A percentile compares a stretch with the other conserved stretches of the same genome.
Evolutionary conservation across 2,329 filamentous ascomycete genomes (phyloP).

Genomic region (Colletotrichum liriopes): DNA sequence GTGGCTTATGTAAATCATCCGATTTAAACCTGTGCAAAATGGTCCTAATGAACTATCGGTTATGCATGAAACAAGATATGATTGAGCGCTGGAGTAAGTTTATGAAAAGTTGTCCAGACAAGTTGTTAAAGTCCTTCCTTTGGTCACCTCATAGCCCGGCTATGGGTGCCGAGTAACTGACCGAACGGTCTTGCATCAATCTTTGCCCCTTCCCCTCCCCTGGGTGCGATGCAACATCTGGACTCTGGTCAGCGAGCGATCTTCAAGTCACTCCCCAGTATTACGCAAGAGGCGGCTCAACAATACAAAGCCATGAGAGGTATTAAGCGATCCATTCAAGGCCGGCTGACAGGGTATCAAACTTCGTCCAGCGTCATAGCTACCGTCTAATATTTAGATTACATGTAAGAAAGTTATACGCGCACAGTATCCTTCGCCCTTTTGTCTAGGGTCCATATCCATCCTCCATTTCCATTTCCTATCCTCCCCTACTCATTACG

Average conservation of each 20-base stretch:
- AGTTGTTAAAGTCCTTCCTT: neutral
- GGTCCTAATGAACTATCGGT: no score
- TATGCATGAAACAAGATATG: no score
- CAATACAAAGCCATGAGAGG: neutral
- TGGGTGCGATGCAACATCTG: neutral
- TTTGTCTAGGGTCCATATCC: neutral
- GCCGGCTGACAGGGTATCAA: constrained; percentile 40
- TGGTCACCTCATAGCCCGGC: no score
- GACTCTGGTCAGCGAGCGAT: neutral
- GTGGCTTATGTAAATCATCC: neutral
- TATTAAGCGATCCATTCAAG: constrained; percentile 37
- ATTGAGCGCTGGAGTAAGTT: no score
- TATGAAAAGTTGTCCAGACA: neutral
- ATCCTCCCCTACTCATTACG: neutral
- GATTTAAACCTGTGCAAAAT: no score
- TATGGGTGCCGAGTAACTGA: neutral
- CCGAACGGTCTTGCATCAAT: neutral
- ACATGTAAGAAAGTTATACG: constrained; percentile 39
- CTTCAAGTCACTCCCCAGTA: neutral
- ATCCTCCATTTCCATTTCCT: neutral
- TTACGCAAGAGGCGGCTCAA: neutral
- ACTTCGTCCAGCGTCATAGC: constrained; percentile 39
- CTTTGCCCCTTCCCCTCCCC: neutral
- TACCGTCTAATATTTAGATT: constrained; percentile 40
- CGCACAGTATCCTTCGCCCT: neutral